Base-by-base conservation (phyloP, 1,284 basidiomycete species). In the Mycosarcoma mackinlayi region DNA sequence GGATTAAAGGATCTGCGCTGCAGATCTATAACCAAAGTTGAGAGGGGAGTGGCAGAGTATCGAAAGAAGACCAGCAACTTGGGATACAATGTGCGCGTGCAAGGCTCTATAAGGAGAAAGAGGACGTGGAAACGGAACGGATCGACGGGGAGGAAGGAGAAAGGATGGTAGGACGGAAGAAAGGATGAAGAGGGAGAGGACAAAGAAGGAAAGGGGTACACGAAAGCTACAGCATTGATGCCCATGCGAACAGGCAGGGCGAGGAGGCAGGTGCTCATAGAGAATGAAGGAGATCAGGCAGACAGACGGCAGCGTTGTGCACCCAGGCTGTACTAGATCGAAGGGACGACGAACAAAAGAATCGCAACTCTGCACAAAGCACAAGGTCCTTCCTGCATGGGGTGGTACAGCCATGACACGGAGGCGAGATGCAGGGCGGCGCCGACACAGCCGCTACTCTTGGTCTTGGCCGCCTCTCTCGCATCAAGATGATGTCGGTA, bases 61-160 rank as follows among this genome's bases (percentile, higher is more conserved):
- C 64, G 23, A 39, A 59, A 63, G 60, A 54, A 57, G 66, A 69
- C 66, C 60, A 56, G 66, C 60, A 59, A 69, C 56, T 59, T 51
- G n/a, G 47, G 66, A 58, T 47, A 59, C 55, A 24, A 27, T 37
- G 54, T 37, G 21, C 19, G 28, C 25, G 11, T 24, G 38, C 8
- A 21, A 34, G 19, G 33, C 41, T 41, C 46, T 49, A 56, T 56
- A 28, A 28, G 33, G 33, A 30, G 35, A 21, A 46, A 24, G 44
- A 42, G 31, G 23, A 27, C 19, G 23, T 23, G 35, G 13, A 14
- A 23, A 48, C 42, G 37, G 47, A 50, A 37, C 31, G 45, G 45
- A 53, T 66, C 50, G 63, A 58, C 44, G 38, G 55, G 18, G 48
- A 33, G 24, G 39, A 33, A 33, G 47, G 41, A 38, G 19, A 19